Conservation (phyloP, 2,329 filamentous ascomycete species). For the Colletotrichum sp. region DNA sequence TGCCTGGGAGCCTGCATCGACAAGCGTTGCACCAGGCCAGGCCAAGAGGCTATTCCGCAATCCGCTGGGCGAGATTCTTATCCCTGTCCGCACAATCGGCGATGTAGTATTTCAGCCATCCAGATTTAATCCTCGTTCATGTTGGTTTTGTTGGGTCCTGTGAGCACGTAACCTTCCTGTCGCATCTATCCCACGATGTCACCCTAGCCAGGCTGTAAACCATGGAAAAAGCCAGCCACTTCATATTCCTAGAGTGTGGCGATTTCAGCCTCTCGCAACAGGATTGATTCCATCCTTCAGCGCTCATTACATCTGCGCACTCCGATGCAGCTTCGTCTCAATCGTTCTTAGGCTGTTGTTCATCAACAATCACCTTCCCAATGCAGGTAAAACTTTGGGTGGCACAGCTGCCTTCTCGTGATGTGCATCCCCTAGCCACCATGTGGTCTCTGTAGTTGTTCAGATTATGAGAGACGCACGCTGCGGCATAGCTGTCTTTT, state of each 20-base stretch:
- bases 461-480: neutral
- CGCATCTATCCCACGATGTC: neutral
- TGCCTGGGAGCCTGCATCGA: neutral
- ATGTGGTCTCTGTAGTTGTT: no score
- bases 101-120: neutral
- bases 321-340: neutral
- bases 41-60: neutral
- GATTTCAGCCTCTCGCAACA: rapidly evolving
- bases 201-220: neutral
- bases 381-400: no score
- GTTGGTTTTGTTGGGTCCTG: neutral
- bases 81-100: neutral
- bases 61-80: neutral
- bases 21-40: neutral
- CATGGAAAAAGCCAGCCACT: neutral
- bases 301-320: rapidly evolving
- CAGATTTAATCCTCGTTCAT: neutral
- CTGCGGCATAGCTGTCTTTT: rapidly evolving
- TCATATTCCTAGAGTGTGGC: neutral
- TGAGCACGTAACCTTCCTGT: neutral
- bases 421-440: rapidly evolving
- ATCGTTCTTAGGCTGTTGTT: rapidly evolving
- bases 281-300: neutral
- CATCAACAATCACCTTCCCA: no score
- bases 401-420: rapidly evolving